Evolutionary conservation across 2,329 filamentous ascomycete genomes (phyloP), one percentile per base, ranked within the genome.

Genomic region (Fusarium lyarnte): DNA sequence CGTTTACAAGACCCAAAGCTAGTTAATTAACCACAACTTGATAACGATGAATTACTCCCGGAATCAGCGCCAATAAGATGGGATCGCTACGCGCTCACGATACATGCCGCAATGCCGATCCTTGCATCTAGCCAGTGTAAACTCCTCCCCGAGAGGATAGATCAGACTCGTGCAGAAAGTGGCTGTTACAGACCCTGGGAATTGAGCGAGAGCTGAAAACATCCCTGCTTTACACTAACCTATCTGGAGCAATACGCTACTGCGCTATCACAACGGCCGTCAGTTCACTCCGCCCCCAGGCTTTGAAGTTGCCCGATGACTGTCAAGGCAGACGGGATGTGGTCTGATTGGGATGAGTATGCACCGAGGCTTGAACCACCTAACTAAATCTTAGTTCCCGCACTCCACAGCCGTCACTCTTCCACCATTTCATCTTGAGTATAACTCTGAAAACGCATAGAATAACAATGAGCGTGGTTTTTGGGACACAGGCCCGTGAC

Each of bases 1-100:
- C 1, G 5, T 5, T 33, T 7, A 23, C 8, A 31, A 7, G 14
- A 0, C 16, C 11, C 16, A 1, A 33, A 33, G 46, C 11, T 23
- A 2, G 1, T 10, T 8, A 10, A 10, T n/a, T 7, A 3, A 23
- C n/a, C 11, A 5, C n/a, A n/a, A n/a, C 33, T 2, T 6, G 33
- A 36, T 27, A 52, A n/a, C 33, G 13, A 21, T 9, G 13, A 27
- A 21, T 8, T 5, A 0, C 4, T 8, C 23, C 10, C 17, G 7
- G 33, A 38, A 27, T 10, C 6, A 3, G 12, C 13, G 3, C 51
- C 51, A 53, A 53, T 53, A 16, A 53, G 3, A 53, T 9, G 25
- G 29, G 10, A 7, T 17, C 2, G 16, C 4, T 53, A 53, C 51
- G 51, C 51, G 51, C 51, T 39, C 25, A 7, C 2, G 5, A 0